phyloP scores from a whole-genome alignment of 768 basidiomycete species.

The Boletus fagicola region DNA sequence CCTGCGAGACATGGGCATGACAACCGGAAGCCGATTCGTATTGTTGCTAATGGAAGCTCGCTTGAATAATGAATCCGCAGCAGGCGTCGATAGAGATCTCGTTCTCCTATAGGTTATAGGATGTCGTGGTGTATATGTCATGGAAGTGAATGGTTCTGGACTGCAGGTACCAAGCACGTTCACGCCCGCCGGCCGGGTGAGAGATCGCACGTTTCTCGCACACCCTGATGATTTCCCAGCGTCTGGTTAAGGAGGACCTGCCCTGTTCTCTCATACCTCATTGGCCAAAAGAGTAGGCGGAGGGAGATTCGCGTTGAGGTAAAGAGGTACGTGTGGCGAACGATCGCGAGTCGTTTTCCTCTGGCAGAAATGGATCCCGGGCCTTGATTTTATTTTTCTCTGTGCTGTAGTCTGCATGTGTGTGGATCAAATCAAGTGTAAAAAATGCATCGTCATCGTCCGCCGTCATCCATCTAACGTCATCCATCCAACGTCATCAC shows the following conservation, averaged over 20 bases:
- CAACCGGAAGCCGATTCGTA: constrained; percentile 8
- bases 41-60: background rate
- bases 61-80: constrained; percentile 1
- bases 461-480: background rate
- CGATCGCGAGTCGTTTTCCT: background rate
- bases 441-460: background rate
- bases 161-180: background rate
- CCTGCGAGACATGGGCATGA: background rate
- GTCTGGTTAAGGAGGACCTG: background rate
- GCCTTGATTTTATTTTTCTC: background rate
- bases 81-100: background rate
- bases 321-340: constrained; percentile 8
- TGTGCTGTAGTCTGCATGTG: background rate
- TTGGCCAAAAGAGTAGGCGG: background rate
- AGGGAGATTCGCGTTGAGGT: background rate
- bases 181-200: background rate
- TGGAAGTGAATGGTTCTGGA: background rate
- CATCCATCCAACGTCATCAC: background rate
- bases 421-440: background rate
- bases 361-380: background rate
- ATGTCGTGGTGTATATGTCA: background rate
- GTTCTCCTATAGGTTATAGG: background rate
- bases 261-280: background rate
- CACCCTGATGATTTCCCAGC: background rate
- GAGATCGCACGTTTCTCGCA: background rate